Evolutionary conservation across 805 yeast species (phyloP).

Genomic region (Scheffersomyces ergatensis): DNA sequence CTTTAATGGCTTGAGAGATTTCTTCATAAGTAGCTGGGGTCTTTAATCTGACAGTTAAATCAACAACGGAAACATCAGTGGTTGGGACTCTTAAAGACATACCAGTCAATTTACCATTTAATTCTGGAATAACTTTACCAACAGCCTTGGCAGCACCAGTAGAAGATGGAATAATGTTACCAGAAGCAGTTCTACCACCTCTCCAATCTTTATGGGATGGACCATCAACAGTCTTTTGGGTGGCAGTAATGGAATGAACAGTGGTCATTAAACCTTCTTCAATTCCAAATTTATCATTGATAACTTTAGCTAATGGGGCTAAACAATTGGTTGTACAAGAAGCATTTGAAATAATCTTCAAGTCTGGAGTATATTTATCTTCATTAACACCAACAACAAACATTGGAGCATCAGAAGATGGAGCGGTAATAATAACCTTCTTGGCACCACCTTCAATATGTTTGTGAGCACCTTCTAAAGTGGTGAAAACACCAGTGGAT

Average conservation of each 20-base stretch:
- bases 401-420: constrained; percentile 93
- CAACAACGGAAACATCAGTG: constrained; percentile 89
- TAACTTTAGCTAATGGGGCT: constrained; percentile 90
- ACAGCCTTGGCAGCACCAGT: constrained; percentile 99
- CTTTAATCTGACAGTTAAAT: constrained; percentile 80
- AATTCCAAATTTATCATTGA: constrained; percentile 82
- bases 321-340: constrained; percentile 96
- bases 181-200: constrained; percentile 96
- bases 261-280: constrained; percentile 95
- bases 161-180: constrained; percentile 92
- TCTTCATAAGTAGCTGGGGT: constrained; percentile 79
- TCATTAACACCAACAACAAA: constrained; percentile 90
- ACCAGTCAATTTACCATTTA: constrained; percentile 93
- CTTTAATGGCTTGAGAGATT: constrained; percentile 73
- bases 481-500: constrained; percentile 94
- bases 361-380: constrained; percentile 71
- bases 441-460: constrained; percentile 91
- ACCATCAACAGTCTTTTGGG: constrained; percentile 96
- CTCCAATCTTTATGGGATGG: constrained; percentile 98
- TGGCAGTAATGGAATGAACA: constrained; percentile 93
- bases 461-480: constrained; percentile 72
- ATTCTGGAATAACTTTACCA: constrained; percentile 89
- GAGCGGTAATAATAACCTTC: constrained; percentile 93
- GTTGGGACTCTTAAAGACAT: constrained; percentile 94
- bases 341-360: constrained; percentile 82